Base-by-base conservation (phyloP, 306 rosid genomes). In the Abrus precatorius region DNA sequence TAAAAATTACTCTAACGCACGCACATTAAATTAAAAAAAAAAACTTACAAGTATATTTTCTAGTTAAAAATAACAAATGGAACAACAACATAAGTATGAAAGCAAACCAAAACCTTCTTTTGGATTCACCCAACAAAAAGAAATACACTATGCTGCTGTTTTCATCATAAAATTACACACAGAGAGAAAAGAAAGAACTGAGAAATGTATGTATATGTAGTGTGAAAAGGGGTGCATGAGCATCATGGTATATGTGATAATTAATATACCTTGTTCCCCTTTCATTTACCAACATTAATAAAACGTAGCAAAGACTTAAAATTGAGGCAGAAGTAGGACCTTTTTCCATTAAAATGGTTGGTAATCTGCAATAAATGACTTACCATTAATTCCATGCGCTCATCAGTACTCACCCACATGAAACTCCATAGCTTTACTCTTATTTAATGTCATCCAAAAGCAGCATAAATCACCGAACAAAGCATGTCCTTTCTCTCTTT, bases 341-440 rank as follows among this genome's bases (percentile, higher is more conserved):
- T 80, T 80, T 29, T 47, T 2, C 79, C 54, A 78, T 85, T 77
- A 85, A 77, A 74, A 63, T 11, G 86, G 86, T 83, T 83, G 89
- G 89, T 85, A 79, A 72, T 57, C 41, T 41, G 52, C 69, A 71
- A 74, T 88, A 83, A 88, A 85, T 85, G 86, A 63, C 2, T 20
- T 30, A 60, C 61, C 64, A 27, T 48, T 10, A 38, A 85, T 50
- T 79, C 67, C 69, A 50, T 72, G 59, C 38, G 45, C 13, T 57
- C 56, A 29, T 82, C 68, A 20, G 20, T 20, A 52, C 68, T 83
- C 69, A 65, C 67, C 64, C 68, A 74, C 77, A 79, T 69, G 55
- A 62, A 54, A 68, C 65, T 48, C 32, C 47, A 9, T 8, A 11
- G 5, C 80, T 54, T 41, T 40, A 50, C 83, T 65, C 52, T 74